Base-by-base conservation (phyloP, 352 stramenopile species). In the Phytophthora multivora region DNA sequence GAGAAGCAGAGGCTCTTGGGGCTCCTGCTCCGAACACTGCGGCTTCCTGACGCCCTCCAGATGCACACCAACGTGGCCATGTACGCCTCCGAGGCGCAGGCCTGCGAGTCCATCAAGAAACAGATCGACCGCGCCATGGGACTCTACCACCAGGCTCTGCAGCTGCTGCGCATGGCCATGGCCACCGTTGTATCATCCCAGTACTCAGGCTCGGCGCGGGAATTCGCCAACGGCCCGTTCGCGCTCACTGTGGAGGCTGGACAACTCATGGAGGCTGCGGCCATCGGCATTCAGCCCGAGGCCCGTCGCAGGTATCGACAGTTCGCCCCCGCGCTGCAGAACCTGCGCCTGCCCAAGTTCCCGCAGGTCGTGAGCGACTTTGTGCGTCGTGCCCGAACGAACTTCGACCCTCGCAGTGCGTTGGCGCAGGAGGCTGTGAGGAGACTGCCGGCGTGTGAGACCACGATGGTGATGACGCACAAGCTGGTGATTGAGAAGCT, bases 401-500 rank as follows among this genome's bases (percentile, higher is more conserved):
- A 87, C 55, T 86, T 83, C 53, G 75, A 89, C 63, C 75, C 74
- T 28, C 69, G 81, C 64, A 79, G 70, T 57, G 71, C 78, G 18
- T 52, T 89, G 51, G 69, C 77, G 28, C 66, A 80, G 59, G 77
- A 94, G 56, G 71, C 71, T 36, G 66, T 70, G 71, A 82, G 86
- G 35, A 77, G 79, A 54, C 73, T 94, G n/a, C 77, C 80, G 30
- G 67, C 66, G 4, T 80, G 75, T 52, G 86, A 94, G 66, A 89
- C 79, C 63, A 77, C 84, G 9, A 78, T 92, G 59, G 71, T 92
- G 51, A 76, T 87, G 49, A 87, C 77, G 46, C 86, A 94, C 33
- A 86, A 84, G 48, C 66, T 91, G n/a, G 86, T 80, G 53, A 79
- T 90, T 43, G 73, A 90, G 55, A 90, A 92, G 59, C 70, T 92